Percentiles rank a stretch among this genome's conserved stretches.
Conservation (phyloP, 2,329 filamentous ascomycete genomes). For the Alternaria brassicicola region DNA sequence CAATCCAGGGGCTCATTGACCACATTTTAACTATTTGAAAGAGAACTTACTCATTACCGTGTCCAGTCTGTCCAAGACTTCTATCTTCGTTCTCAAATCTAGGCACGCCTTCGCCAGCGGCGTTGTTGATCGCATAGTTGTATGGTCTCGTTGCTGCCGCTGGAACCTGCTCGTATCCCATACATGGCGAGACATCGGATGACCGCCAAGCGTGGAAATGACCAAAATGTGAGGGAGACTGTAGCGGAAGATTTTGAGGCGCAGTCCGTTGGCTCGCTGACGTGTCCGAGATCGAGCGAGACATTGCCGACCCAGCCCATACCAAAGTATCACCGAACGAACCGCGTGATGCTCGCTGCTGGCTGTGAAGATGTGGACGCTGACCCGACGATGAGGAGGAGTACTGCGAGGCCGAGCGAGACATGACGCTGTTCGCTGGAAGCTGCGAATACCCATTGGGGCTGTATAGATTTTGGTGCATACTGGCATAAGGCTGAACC, state of each 20-base stretch:
- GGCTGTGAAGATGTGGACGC: background rate
- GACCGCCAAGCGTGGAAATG: background rate
- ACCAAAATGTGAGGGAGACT: background rate
- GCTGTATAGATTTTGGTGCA: conserved; percentile 2
- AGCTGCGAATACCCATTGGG: conserved; percentile 1
- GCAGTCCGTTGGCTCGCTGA: conserved; percentile 1
- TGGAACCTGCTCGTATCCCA: background rate
- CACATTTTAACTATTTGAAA: conserved; percentile 3
- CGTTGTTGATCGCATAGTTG: background rate
- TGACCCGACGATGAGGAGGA: conserved; percentile 12
- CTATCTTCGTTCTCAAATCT: background rate
- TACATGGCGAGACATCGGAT: background rate
- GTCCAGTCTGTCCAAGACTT: background rate
- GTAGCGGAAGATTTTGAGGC: background rate
- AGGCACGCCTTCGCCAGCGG: background rate
- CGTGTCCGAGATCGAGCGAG: conserved; percentile 12
- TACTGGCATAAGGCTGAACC: conserved; percentile 24
- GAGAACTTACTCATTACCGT: conserved; percentile 14
- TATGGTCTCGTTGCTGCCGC: background rate
- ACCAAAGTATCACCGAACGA: conserved; percentile 1
- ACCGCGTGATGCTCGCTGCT: background rate
- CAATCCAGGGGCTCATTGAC: conserved; percentile 5
- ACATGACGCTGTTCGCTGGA: conserved; percentile 14
- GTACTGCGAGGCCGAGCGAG: conserved; percentile 21
- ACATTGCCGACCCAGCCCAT: conserved; percentile 2